phyloP scores from a whole-genome alignment of 306 rosid species.

The Carpinus fangiana region DNA sequence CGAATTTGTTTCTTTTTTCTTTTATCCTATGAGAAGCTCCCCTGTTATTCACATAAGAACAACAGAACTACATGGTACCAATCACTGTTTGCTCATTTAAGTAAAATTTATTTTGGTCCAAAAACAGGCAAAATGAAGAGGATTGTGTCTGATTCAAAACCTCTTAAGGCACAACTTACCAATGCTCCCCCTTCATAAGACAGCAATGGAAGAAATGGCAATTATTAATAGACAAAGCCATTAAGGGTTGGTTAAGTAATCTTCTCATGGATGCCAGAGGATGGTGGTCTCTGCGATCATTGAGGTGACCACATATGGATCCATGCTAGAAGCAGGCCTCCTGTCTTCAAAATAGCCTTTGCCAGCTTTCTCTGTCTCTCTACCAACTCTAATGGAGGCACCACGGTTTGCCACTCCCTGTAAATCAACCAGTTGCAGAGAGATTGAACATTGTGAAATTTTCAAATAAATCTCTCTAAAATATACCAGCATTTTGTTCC shows the following conservation, averaged over 20 bases:
- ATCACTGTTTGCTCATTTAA: too few relatives aligned
- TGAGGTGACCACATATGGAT: conserved; percentile 75
- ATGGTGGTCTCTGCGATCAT: conserved; percentile 71
- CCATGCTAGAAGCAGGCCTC: conserved; percentile 84
- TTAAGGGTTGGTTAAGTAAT: background rate
- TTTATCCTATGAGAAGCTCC: too few relatives aligned
- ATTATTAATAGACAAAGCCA: background rate
- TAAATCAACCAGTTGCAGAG: background rate
- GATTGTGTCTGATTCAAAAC: background rate
- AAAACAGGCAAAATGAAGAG: too few relatives aligned
- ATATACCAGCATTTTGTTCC: too few relatives aligned
- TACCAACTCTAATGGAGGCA: conserved; percentile 62
- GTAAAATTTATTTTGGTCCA: background rate
- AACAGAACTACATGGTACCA: too few relatives aligned
- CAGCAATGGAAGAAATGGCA: too few relatives aligned
- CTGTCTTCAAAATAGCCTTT: conserved; percentile 78
- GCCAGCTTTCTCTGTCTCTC: conserved; percentile 61
- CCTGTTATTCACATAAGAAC: too few relatives aligned
- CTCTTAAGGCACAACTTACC: background rate
- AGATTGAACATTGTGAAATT: background rate
- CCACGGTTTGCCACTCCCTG: conserved; percentile 78
- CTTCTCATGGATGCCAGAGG: conserved; percentile 54
- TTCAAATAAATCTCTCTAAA: background rate
- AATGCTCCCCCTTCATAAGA: too few relatives aligned
- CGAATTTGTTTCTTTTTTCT: too few relatives aligned